These are phyloP conservation scores for Sporothrix variecibatus DNA, from an alignment of 2,329 filamentous ascomycete genomes.

Conservation along the genomic window DNA sequence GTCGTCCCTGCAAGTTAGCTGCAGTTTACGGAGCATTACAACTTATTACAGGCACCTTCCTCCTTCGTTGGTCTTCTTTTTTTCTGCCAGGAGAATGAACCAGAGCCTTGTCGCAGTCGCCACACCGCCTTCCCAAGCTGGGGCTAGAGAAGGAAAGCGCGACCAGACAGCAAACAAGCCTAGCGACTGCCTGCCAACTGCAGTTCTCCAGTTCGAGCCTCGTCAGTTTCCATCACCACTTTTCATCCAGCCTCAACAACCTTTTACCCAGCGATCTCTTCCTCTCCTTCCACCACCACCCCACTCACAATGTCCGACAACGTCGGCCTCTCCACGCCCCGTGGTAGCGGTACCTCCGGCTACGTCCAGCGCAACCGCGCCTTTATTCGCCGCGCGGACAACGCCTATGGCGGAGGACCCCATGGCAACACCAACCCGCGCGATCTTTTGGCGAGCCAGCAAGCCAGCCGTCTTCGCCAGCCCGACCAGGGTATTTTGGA, in stretches of 20 bases:
- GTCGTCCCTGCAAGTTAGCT: background rate
- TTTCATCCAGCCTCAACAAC: background rate
- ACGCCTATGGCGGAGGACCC: constrained; percentile 77
- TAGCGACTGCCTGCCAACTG: background rate
- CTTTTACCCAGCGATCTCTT: background rate
- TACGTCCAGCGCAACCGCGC: constrained; percentile 97
- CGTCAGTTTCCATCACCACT: background rate
- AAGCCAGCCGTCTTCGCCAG: constrained; percentile 76
- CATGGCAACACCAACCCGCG: constrained; percentile 69
- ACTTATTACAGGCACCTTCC: background rate
- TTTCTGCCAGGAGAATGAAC: constrained; percentile 25
- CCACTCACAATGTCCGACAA: constrained; percentile 80
- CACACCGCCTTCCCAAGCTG: constrained; percentile 22
- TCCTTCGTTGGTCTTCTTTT: background rate
- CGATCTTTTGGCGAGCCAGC: constrained; percentile 77
- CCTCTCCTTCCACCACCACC: background rate
- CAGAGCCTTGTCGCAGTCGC: constrained; percentile 21
- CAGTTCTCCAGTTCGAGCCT: background rate
- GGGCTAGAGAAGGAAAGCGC: background rate
- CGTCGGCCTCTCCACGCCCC: constrained; percentile 90
- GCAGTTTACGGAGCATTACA: background rate
- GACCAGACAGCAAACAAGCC: background rate
- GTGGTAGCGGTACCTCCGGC: constrained; percentile 93
- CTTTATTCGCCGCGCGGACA: constrained; percentile 82
- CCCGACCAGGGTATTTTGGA: constrained; percentile 92